Base-by-base conservation (phyloP, 768 basidiomycete species). In the Lentinula sp. region DNA sequence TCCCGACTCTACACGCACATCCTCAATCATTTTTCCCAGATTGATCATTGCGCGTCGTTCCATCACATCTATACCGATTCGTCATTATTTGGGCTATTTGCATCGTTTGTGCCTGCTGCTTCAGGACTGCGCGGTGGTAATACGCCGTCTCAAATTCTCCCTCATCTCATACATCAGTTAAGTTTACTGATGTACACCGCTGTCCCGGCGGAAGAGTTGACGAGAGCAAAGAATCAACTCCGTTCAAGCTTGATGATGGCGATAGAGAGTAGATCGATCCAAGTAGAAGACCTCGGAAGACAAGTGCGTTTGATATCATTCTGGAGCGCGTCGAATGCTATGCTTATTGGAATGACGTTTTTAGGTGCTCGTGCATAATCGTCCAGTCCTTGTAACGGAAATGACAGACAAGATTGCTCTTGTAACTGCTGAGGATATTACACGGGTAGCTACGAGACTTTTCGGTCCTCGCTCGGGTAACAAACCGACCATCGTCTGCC, bases 51-150 rank as follows among this genome's bases (percentile, higher is more conserved):
- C 72, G 88, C 91, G 8, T 89, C 93, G 18, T 98, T 97, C 87
- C 95, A 98, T 71, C 96, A 98, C 74, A 95, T 95, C 70, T 98
- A 98, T 74, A 86, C 87, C 60, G 95, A 98, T 71, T 91, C 93
- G 0, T 93, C 93, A 4, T 79, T 98, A 5, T 97, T 98, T 71
- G 96, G 95, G 2, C 79, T 98, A 40, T 89, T 91, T 67, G 93
- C 93, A 1, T 86, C 91, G 23, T 93, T 95, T 71, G 76, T 89
- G 9, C 91, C 91, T 42, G 79, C 82, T 51, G 73, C 80, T 23
- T 78, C 82, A 23, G 83, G 82, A 43, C 70, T 79, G 52, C 75
- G 79, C 48, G 84, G 82, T 49, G 82, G 84, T 43, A 91, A 83
- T 75, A 87, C 77, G 1, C 84, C 85, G 42, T 77, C 79, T 34